Evolutionary conservation across 805 yeast genomes (phyloP).

Genomic region (Myxozyma udenii): DNA sequence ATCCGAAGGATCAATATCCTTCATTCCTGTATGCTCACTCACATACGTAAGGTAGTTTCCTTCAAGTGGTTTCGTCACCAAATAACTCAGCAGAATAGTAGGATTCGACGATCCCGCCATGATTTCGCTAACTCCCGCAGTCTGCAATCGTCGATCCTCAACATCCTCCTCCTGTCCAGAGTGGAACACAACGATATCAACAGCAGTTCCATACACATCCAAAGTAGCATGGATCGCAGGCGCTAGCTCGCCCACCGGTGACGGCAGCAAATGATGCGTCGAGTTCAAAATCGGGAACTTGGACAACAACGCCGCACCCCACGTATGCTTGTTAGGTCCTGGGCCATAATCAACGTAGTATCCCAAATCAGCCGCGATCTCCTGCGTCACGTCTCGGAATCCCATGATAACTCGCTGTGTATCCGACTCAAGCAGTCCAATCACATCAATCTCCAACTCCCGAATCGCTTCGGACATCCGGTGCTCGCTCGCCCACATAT

Average conservation of each 20-base stretch:
- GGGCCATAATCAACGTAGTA: constrained; percentile 98
- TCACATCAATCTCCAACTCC: constrained; percentile 86
- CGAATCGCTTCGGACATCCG: constrained; percentile 79
- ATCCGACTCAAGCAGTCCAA: constrained; percentile 83
- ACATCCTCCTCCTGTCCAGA: constrained; percentile 97
- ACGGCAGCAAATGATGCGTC: constrained; percentile 86
- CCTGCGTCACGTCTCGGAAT: constrained; percentile 88
- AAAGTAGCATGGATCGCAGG: constrained; percentile 97
- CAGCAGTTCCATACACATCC: constrained; percentile 79
- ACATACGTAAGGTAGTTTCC: constrained; percentile 94
- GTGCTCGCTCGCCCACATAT: constrained; percentile 94
- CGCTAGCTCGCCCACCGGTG: constrained; percentile 97
- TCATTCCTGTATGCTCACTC: constrained; percentile 77
- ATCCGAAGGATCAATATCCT: constrained; percentile 88
- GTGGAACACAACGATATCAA: constrained; percentile 96
- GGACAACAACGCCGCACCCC: constrained; percentile 93
- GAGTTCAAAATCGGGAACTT: constrained; percentile 91
- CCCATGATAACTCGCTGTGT: constrained; percentile 94
- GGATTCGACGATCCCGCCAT: constrained; percentile 83
- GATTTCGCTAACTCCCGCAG: constrained; percentile 66
- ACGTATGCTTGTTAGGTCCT: constrained; percentile 95
- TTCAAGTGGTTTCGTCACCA: constrained; percentile 80
- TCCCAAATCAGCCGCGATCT: constrained; percentile 84
- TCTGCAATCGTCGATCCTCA: constrained; percentile 87
- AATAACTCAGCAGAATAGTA: constrained; percentile 78